A percentile compares a stretch with the other conserved stretches of the same genome.
Conservation (phyloP, 2,329 filamentous ascomycete species). For the Pseudogymnoascus sp. region DNA sequence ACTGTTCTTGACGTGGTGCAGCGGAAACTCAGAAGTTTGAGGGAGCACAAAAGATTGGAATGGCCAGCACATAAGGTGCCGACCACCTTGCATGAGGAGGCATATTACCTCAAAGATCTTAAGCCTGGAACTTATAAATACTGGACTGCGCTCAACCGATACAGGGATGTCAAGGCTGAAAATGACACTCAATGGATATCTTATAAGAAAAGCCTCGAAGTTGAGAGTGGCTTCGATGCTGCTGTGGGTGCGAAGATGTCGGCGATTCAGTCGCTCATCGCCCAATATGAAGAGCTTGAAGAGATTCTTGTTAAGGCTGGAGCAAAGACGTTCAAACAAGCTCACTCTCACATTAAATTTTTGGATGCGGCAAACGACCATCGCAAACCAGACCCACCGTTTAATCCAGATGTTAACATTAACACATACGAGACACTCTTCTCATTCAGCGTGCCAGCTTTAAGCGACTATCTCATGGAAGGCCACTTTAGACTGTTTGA, state of each 20-base stretch:
- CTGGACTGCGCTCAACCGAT: conserved; percentile 39
- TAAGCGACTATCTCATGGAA: conserved; percentile 44
- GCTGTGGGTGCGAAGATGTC: conserved; percentile 44
- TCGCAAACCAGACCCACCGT: not conserved
- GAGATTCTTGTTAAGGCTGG: conserved; percentile 45
- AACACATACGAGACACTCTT: conserved; percentile 18
- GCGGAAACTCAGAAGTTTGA: conserved; percentile 42
- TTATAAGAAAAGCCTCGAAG: conserved; percentile 27
- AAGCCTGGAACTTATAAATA: conserved; percentile 51
- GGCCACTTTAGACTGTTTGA: conserved; percentile 64
- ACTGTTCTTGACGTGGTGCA: conserved; percentile 55
- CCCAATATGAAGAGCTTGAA: conserved; percentile 48
- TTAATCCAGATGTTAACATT: conserved; percentile 6
- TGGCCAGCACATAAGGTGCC: conserved; percentile 14
- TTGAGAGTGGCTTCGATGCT: conserved; percentile 25
- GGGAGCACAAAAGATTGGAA: conserved; percentile 19
- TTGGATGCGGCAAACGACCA: not conserved
- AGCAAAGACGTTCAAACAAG: conserved; percentile 58
- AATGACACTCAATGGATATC: conserved; percentile 29
- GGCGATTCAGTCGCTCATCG: conserved; percentile 44
- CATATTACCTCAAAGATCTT: conserved; percentile 43
- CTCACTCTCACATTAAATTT: conserved; percentile 45
- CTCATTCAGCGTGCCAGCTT: conserved; percentile 27
- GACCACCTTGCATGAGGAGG: conserved; percentile 35
- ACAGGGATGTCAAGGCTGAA: conserved; percentile 21